Base-by-base conservation (phyloP, 768 basidiomycete genomes). In the Rhodosporidiobolus odoratus region DNA sequence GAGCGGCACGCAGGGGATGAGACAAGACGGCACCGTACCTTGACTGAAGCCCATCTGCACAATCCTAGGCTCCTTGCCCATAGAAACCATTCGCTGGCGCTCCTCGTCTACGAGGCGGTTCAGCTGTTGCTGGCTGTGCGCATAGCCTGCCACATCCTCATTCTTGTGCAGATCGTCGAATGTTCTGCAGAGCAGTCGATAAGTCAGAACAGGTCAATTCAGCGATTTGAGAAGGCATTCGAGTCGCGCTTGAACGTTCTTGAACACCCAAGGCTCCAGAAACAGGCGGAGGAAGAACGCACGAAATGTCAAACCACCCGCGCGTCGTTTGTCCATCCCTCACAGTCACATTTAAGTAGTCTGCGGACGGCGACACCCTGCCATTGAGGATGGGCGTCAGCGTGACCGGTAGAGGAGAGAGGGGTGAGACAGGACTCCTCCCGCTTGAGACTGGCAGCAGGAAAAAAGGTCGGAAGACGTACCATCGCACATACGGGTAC, bases 241-340 rank as follows among this genome's bases (percentile, higher is more conserved):
- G 23, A 12, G 43, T 13, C 43, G 43, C 12, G 43, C 43, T 12
- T 13, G 13, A 12, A 23, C 43, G 13, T 45, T 23, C 43, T 12
- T 13, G n/a, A 50, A 8, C 21, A 23, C n/a, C 48, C 21, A 50
- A 16, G 12, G 43, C 47, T n/a, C 58, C 16, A 59, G 48, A 50
- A 50, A 15, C 9, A n/a, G n/a, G 8, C n/a, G 48, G 15, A 40
- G 13, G 32, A 2, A 7, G 6, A 17, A 38, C 68, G 37, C 52
- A 69, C 69, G 43, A 34, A 34, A 71, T 71, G 48, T 71, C 62
- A 50, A 71, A 71, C 69, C 69, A 71, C 2, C 54, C 69, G 1
- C 47, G 34, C 3, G 64, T 71, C 7, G 10, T 32, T 17, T 66
- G 48, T 25, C 37, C 41, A 25, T 45, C 21, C 6, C 69, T 54